Evolutionary conservation across 2,329 filamentous ascomycete species (phyloP), one percentile per base, ranked within the genome.

Genomic region (Penicillium sp.): DNA sequence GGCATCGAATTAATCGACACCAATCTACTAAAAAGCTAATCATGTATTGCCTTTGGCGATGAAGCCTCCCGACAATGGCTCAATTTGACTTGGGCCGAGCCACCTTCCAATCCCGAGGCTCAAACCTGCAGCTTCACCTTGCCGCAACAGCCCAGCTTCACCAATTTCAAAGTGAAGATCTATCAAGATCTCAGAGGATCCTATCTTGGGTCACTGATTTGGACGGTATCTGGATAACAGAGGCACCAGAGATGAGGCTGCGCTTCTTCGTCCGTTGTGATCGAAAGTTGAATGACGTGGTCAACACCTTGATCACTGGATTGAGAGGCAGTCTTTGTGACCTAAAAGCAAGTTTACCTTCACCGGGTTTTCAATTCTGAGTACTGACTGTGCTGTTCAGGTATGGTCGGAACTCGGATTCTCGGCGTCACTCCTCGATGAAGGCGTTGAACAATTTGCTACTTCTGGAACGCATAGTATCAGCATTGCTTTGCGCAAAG

Each of bases 381-480:
- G 3, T 44, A 38, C 34, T 50, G 13, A 53, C 16, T 21, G n/a
- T 24, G 3, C 34, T 2, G 2, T 45, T 6, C 29, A 75, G 72
- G 50, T 70, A 31, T 75, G 71, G 71, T 46, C 62, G 2, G 62
- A 69, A 24, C 54, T 73, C 42, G 67, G 64, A 13, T 66, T 73
- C 24, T 47, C 45, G 5, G 54, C 63, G 7, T 43, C 59, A 6
- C 60, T 60, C 27, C 67, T 66, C 52, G 60, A 44, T 38, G 52
- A 58, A 16, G 32, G 41, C 24, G n/a, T 16, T 8, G 8, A 16
- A 3, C 13, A n/a, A 14, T 13, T 32, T 11, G 51, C 54, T 45
- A 5, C 16, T 16, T 44, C 56, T 31, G 54, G 41, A 7, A 40
- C 16, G 11, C 53, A 64, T 14, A 45, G 54, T 3, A 43, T 72